Evolutionary conservation across 1,139 yeast genomes (phyloP).

Genomic region (Pichia sp.): DNA sequence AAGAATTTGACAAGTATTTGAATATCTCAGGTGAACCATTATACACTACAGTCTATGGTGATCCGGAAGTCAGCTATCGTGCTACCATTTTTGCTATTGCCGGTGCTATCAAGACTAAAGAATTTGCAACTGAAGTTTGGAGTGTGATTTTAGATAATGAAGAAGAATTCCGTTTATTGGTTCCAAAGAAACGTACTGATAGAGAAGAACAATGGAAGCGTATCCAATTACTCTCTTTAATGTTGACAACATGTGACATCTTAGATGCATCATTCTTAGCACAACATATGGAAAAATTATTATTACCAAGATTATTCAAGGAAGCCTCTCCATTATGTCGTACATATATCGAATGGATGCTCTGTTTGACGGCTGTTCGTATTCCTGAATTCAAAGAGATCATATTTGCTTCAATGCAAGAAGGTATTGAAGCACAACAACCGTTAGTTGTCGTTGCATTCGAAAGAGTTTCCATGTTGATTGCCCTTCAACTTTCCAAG

Average conservation of each 20-base stretch:
- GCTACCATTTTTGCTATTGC: conserved; percentile 49
- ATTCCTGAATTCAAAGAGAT: conserved; percentile 20
- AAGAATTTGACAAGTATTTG: conserved; percentile 42
- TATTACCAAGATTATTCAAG: conserved; percentile 37
- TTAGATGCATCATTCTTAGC: conserved; percentile 27
- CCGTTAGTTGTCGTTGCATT: conserved; percentile 60
- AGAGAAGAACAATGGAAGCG: conserved; percentile 70
- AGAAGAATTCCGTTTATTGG: conserved; percentile 41
- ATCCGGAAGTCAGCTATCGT: conserved; percentile 55
- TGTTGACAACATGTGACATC: conserved; percentile 40
- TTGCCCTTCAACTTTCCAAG: conserved; percentile 43
- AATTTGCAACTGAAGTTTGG: conserved; percentile 43
- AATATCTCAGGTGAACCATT: conserved; percentile 35
- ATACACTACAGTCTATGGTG: conserved; percentile 56
- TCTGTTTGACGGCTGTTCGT: conserved; percentile 41
- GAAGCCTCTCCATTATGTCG: conserved; percentile 83
- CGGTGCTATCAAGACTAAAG: conserved; percentile 33
- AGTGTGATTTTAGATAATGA: conserved; percentile 43
- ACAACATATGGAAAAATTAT: conserved; percentile 22
- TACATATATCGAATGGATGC: conserved; percentile 75
- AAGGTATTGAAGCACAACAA: conserved; percentile 32
- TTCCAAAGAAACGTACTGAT: conserved; percentile 56
- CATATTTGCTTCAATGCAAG: conserved; percentile 32
- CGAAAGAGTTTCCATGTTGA: conserved; percentile 58
- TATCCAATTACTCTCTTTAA: conserved; percentile 53